These are phyloP conservation scores for Harringtonia aguacate DNA, from an alignment of 2,329 filamentous ascomycete genomes.

Conservation along the genomic window DNA sequence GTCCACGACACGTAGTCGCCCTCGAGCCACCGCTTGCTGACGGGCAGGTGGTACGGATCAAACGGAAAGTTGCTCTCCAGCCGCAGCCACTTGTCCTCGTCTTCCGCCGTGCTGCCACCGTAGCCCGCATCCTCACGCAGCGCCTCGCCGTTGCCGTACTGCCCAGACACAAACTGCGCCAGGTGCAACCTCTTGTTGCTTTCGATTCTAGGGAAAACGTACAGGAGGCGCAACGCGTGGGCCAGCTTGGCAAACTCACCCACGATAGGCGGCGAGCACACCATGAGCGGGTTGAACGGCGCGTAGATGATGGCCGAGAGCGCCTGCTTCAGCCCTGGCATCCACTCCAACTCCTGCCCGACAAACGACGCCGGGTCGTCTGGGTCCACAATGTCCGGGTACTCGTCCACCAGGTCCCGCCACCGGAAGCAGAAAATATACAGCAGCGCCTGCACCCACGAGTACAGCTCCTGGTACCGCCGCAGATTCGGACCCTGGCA, in stretches of 20 bases:
- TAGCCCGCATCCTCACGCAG: constrained; percentile 37
- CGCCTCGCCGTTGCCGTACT: constrained; percentile 39
- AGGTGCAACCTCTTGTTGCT: constrained; percentile 84
- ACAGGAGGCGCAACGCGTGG: constrained; percentile 77
- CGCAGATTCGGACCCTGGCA: constrained; percentile 80
- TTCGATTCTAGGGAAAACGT: constrained; percentile 79
- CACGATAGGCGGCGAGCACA: constrained; percentile 85
- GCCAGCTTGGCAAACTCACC: constrained; percentile 83
- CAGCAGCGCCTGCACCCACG: constrained; percentile 75
- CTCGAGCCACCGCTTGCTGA: constrained; percentile 80
- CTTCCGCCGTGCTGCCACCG: no score
- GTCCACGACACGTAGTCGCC: constrained; percentile 76
- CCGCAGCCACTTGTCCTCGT: constrained; percentile 70
- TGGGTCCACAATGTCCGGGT: constrained; percentile 48
- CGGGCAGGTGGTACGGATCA: constrained; percentile 85
- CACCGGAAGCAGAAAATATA: constrained; percentile 98
- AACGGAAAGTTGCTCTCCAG: constrained; percentile 96
- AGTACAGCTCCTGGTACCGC: constrained; percentile 77
- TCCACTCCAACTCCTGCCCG: constrained; percentile 68
- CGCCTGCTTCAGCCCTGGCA: constrained; percentile 60
- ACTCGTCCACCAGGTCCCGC: constrained; percentile 69
- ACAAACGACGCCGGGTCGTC: constrained; percentile 51
- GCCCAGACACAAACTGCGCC: constrained; percentile 53
- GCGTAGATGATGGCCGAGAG: constrained; percentile 73
- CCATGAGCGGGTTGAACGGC: constrained; percentile 86